A percentile compares a stretch with the other conserved stretches of the same genome.
Evolutionary conservation across 352 stramenopile genomes (phyloP).

Genomic region (Globisporangium solare): DNA sequence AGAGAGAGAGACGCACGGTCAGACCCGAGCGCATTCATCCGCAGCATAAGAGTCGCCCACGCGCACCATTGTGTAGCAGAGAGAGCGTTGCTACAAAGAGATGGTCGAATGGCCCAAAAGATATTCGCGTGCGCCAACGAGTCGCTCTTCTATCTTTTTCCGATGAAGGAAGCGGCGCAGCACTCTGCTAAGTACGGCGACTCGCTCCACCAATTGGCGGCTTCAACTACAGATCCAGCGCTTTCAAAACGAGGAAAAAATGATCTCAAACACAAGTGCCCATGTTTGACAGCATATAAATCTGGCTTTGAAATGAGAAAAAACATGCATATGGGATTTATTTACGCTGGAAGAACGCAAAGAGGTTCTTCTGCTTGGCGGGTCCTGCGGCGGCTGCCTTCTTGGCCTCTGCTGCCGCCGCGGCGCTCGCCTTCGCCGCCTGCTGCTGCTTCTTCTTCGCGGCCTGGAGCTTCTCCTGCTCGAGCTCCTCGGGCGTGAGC

Average conservation of each 20-base stretch:
- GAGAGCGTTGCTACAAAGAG: too few relatives aligned
- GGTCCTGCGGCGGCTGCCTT: conserved; percentile 41
- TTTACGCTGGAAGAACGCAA: conserved; percentile 56
- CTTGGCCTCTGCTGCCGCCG: conserved; percentile 34
- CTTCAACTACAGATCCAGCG: too few relatives aligned
- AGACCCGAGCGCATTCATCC: neutral
- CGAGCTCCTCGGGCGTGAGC: conserved; percentile 50
- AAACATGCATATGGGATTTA: conserved; percentile 5
- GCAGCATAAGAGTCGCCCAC: too few relatives aligned
- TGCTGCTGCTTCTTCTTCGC: conserved; percentile 55
- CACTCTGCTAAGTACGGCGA: neutral
- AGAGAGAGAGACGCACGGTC: neutral
- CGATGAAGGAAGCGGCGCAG: neutral
- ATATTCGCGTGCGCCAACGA: neutral
- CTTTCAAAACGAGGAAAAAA: too few relatives aligned
- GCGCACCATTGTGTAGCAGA: too few relatives aligned
- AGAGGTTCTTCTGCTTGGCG: conserved; percentile 64
- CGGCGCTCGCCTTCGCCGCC: conserved; percentile 26
- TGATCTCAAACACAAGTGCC: too few relatives aligned
- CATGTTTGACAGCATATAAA: neutral
- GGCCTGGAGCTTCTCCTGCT: conserved; percentile 35
- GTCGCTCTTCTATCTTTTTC: neutral
- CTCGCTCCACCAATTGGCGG: neutral
- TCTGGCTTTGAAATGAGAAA: neutral
- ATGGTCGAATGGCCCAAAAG: neutral